phyloP scores from a whole-genome alignment of 1,284 basidiomycete genomes.

The Pterula multifida region DNA sequence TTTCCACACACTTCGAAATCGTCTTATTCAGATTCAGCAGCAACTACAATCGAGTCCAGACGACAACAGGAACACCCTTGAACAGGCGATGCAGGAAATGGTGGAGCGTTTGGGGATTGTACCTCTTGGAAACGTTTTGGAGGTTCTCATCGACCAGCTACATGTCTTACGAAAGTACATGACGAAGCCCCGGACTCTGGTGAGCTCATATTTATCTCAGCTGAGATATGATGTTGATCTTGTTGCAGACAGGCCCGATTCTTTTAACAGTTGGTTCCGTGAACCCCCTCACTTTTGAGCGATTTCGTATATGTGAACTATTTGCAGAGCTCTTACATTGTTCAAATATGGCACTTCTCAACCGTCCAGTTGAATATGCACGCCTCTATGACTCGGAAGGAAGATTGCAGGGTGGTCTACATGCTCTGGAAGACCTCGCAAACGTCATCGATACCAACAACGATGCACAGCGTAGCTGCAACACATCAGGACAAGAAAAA shows the following conservation, averaged over 20 bases:
- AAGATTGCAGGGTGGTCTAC: conserved; percentile 69
- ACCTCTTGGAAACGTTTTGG: conserved; percentile 77
- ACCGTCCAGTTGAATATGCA: conserved; percentile 60
- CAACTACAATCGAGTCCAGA: conserved; percentile 38
- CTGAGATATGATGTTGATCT: conserved; percentile 7
- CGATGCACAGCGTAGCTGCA: conserved; percentile 40
- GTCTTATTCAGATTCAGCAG: conserved; percentile 80
- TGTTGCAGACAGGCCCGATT: conserved; percentile 45
- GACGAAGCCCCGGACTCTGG: conserved; percentile 61
- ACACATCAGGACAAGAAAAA: conserved; percentile 41
- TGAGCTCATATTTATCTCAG: conserved; percentile 25
- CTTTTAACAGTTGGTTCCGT: conserved; percentile 63
- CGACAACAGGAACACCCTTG: conserved; percentile 60
- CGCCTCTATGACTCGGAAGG: conserved; percentile 74
- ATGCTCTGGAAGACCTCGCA: conserved; percentile 73
- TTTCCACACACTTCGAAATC: conserved; percentile 90
- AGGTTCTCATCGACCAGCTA: conserved; percentile 65
- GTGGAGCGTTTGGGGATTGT: conserved; percentile 89
- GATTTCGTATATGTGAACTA: conserved; percentile 95
- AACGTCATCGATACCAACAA: conserved; percentile 59
- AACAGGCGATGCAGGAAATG: conserved; percentile 78
- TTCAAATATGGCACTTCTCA: conserved; percentile 95
- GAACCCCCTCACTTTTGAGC: conserved; percentile 83
- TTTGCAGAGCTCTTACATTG: conserved; percentile 96
- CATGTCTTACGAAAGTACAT: conserved; percentile 67